Evolutionary conservation across 352 stramenopile species (phyloP).

Genomic region (Lagenidium giganteum): DNA sequence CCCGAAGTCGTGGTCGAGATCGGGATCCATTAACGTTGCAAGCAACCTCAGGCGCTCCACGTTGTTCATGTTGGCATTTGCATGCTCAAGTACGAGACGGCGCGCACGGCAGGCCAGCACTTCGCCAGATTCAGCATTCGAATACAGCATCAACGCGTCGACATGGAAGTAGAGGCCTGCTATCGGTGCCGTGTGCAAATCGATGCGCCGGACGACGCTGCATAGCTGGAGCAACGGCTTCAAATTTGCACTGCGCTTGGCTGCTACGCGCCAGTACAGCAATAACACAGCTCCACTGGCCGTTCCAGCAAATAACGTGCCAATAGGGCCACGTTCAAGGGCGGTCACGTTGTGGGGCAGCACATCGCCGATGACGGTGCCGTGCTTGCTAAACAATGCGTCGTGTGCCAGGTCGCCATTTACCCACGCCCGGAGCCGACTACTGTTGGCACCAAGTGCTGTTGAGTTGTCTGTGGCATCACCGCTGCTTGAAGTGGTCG

Average conservation of each 20-base stretch:
- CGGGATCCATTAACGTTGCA: no score
- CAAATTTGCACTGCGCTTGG: no score
- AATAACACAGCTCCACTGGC: slow-evolving; percentile 31
- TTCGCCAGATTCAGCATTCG: slow-evolving; percentile 30
- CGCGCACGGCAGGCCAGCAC: slow-evolving; percentile 31
- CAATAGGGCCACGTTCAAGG: slow-evolving; percentile 26
- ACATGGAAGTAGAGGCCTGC: slow-evolving; percentile 29
- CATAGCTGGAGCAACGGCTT: slow-evolving; percentile 23
- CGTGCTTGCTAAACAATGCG: slow-evolving; percentile 14
- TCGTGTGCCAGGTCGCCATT: slow-evolving; percentile 45
- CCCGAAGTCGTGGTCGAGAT: no score
- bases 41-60: no score
- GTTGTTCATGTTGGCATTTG: no score
- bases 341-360: slow-evolving; percentile 34
- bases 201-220: slow-evolving; percentile 23
- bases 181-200: slow-evolving; percentile 45
- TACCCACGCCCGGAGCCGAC: slow-evolving; percentile 53
- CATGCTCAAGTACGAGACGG: no score
- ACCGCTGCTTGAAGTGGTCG: no score
- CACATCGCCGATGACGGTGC: slow-evolving; percentile 10
- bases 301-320: slow-evolving; percentile 41
- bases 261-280: slow-evolving; percentile 53
- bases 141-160: slow-evolving; percentile 26
- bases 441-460: neutral
- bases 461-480: no score